phyloP scores from a whole-genome alignment of 495 filamentous ascomycete species.

The Xylaria scruposa region DNA sequence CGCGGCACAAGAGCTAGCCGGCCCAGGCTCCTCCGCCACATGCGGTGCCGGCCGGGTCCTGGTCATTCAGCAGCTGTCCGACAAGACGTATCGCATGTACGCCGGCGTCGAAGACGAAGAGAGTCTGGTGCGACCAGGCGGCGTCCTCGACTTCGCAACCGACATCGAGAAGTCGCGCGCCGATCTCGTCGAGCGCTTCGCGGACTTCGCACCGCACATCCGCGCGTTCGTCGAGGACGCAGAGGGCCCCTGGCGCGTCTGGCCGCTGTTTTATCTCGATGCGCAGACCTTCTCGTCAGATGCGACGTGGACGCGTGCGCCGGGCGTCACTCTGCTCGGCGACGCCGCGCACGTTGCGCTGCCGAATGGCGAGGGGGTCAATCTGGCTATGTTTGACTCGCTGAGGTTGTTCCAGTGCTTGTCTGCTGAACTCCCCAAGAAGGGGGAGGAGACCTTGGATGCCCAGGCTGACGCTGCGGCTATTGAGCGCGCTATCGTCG shows the following conservation, averaged over 20 bases:
- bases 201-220: slow-evolving; percentile 36
- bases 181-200: slow-evolving; percentile 30
- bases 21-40: slow-evolving; percentile 31
- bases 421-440: background rate
- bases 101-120: slow-evolving; percentile 36
- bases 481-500: slow-evolving; percentile 16
- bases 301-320: slow-evolving; percentile 38
- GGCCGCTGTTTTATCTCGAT: slow-evolving; percentile 39
- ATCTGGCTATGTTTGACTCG: slow-evolving; percentile 43
- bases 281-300: slow-evolving; percentile 17
- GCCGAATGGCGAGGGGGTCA: slow-evolving; percentile 45
- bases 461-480: background rate
- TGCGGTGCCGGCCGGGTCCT: slow-evolving; percentile 33
- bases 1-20: slow-evolving; percentile 26
- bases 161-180: slow-evolving; percentile 2
- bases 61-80: slow-evolving; percentile 37
- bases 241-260: slow-evolving; percentile 36
- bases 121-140: slow-evolving; percentile 29
- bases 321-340: slow-evolving; percentile 59
- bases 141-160: slow-evolving; percentile 24
- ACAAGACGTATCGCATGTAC: slow-evolving; percentile 41
- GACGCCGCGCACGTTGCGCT: slow-evolving; percentile 63
- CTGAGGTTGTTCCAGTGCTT: slow-evolving; percentile 24
- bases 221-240: slow-evolving; percentile 38
- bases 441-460: background rate